phyloP scores from a whole-genome alignment of 202 grass and related monocot genomes.

The Setaria viridis region DNA sequence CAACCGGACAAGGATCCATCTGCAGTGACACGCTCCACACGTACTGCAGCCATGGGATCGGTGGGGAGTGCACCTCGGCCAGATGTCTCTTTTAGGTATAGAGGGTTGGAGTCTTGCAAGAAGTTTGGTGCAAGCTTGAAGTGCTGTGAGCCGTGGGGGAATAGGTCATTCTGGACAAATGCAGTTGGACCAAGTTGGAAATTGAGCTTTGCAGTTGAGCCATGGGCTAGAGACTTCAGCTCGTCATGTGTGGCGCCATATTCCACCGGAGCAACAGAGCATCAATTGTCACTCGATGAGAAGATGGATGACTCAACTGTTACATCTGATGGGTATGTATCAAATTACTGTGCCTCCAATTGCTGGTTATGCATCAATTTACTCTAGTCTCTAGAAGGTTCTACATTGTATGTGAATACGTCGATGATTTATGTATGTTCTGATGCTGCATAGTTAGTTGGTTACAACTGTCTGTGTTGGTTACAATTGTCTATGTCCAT shows the following conservation, averaged over 20 bases:
- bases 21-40: neutral
- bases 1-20: slow-evolving; percentile 51
- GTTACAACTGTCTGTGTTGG: neutral
- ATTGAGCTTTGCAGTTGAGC: slow-evolving; percentile 57
- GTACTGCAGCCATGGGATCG: slow-evolving; percentile 37
- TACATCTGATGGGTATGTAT: slow-evolving; percentile 64
- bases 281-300: slow-evolving; percentile 69
- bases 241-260: slow-evolving; percentile 57
- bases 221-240: slow-evolving; percentile 58
- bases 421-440: neutral
- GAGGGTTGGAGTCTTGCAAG: slow-evolving; percentile 64
- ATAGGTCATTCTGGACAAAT: slow-evolving; percentile 66
- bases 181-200: slow-evolving; percentile 48
- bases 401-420: neutral
- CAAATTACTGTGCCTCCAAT: neutral
- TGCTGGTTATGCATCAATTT: neutral
- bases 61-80: slow-evolving; percentile 36
- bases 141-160: slow-evolving; percentile 56
- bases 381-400: neutral
- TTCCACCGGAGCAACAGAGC: slow-evolving; percentile 70
- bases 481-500: neutral
- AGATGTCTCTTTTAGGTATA: slow-evolving; percentile 62
- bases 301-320: slow-evolving; percentile 53
- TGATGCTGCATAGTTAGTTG: neutral
- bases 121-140: slow-evolving; percentile 66